phyloP scores from a whole-genome alignment of 163 green algal species.

The Coccomyxa subellipsoidea region DNA sequence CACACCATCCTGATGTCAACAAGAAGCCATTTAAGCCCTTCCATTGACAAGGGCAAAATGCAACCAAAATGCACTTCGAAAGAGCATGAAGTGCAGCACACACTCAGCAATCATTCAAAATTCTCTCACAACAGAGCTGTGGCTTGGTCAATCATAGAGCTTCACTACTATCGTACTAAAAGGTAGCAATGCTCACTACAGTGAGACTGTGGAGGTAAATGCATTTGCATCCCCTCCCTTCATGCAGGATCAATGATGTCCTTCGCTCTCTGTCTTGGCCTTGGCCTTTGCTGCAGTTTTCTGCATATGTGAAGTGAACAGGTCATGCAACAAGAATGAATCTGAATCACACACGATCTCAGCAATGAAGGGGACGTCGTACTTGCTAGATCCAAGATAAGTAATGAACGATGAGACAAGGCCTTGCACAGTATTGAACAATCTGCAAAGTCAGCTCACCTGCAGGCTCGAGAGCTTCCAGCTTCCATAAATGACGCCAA shows the following conservation, averaged over 20 bases:
- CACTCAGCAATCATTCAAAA: too few relatives aligned
- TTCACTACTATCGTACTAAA: too few relatives aligned
- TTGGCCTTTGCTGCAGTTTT: neutral
- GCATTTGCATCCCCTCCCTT: neutral
- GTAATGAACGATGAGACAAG: neutral
- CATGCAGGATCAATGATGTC: neutral
- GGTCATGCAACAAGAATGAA: neutral
- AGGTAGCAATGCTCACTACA: too few relatives aligned
- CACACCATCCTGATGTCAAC: too few relatives aligned
- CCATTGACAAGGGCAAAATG: too few relatives aligned
- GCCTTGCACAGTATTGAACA: neutral
- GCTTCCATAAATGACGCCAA: slow-evolving; percentile 4
- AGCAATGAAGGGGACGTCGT: neutral
- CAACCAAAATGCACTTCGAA: too few relatives aligned
- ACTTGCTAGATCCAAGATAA: neutral
- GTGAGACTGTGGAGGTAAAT: too few relatives aligned
- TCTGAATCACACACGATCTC: neutral
- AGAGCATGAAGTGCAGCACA: too few relatives aligned
- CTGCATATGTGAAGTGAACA: too few relatives aligned
- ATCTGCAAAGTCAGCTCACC: neutral
- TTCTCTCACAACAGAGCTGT: too few relatives aligned
- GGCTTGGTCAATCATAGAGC: too few relatives aligned
- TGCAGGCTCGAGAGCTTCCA: slow-evolving; percentile 10
- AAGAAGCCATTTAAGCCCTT: too few relatives aligned
- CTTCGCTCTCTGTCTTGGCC: neutral